Evolutionary conservation across 805 yeast species (phyloP).

Genomic region (Wickerhamiella lipophila): DNA sequence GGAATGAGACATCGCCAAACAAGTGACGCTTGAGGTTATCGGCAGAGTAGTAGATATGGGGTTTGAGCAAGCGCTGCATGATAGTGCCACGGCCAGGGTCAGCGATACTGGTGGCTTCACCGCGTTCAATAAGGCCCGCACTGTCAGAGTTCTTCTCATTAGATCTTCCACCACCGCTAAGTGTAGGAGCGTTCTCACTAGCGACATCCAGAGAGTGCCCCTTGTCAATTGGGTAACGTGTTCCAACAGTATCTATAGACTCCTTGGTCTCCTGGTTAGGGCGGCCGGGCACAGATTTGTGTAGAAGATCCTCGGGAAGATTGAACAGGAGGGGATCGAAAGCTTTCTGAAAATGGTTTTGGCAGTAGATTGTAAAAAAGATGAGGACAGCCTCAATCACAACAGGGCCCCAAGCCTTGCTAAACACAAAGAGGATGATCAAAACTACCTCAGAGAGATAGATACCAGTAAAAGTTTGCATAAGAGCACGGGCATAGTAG

Average conservation of each 20-base stretch:
- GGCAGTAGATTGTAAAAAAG: constrained; percentile 54
- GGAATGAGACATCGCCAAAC: constrained; percentile 24
- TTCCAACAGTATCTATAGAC: not conserved
- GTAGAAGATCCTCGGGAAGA: constrained; percentile 28
- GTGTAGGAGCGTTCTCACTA: constrained; percentile 3
- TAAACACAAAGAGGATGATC: constrained; percentile 75
- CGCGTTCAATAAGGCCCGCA: constrained; percentile 10
- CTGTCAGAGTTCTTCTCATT: constrained; percentile 9
- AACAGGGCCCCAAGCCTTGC: constrained; percentile 92
- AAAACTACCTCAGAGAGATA: constrained; percentile 80
- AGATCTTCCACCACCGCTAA: not conserved
- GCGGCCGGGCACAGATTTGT: not conserved
- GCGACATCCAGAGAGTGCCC: not conserved
- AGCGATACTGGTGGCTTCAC: not conserved
- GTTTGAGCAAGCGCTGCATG: constrained; percentile 41
- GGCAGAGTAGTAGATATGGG: constrained; percentile 40
- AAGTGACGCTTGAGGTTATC: constrained; percentile 21
- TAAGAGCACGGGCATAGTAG: constrained; percentile 77
- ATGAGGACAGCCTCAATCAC: constrained; percentile 58
- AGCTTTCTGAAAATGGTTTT: constrained; percentile 49
- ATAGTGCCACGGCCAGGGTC: constrained; percentile 18
- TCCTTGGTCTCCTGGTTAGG: not conserved
- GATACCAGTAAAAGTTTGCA: constrained; percentile 78
- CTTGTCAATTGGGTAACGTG: not conserved
- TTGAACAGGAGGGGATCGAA: constrained; percentile 44